Conservation (phyloP, 176 grass and related monocot genomes). For the Paspalum notatum region DNA sequence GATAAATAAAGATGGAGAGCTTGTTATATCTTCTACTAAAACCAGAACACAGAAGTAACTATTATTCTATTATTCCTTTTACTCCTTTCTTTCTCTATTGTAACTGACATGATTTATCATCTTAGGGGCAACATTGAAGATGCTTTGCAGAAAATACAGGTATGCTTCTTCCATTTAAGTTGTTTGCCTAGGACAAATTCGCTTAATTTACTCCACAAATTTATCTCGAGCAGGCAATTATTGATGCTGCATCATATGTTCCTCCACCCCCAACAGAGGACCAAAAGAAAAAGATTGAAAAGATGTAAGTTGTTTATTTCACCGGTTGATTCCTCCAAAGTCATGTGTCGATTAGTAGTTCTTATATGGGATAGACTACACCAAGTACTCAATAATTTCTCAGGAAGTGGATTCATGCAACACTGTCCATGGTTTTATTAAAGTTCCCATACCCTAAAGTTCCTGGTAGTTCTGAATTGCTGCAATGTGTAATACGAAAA, state of each 20-base stretch:
- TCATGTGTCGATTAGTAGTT: constrained; percentile 12
- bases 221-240: constrained; percentile 65
- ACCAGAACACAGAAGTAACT: constrained; percentile 94
- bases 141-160: constrained; percentile 96
- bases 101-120: constrained; percentile 40
- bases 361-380: background rate
- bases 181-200: constrained; percentile 27
- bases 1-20: constrained; percentile 92
- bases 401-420: background rate
- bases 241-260: constrained; percentile 95
- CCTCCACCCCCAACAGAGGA: constrained; percentile 89
- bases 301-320: constrained; percentile 63
- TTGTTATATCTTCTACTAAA: constrained; percentile 98
- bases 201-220: constrained; percentile 11
- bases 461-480: background rate
- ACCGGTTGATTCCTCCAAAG: constrained; percentile 27
- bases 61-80: constrained; percentile 9
- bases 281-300: constrained; percentile 95
- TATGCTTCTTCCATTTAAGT: constrained; percentile 26
- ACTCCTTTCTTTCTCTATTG: constrained; percentile 31
- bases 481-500: background rate
- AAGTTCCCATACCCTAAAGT: constrained; percentile 20
- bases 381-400: background rate
- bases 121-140: constrained; percentile 90
- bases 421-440: constrained; percentile 11